Percentiles rank a stretch among this genome's conserved stretches.
Evolutionary conservation across 768 basidiomycete genomes (phyloP).

Genomic region (Hortiboletus flavorubellus): DNA sequence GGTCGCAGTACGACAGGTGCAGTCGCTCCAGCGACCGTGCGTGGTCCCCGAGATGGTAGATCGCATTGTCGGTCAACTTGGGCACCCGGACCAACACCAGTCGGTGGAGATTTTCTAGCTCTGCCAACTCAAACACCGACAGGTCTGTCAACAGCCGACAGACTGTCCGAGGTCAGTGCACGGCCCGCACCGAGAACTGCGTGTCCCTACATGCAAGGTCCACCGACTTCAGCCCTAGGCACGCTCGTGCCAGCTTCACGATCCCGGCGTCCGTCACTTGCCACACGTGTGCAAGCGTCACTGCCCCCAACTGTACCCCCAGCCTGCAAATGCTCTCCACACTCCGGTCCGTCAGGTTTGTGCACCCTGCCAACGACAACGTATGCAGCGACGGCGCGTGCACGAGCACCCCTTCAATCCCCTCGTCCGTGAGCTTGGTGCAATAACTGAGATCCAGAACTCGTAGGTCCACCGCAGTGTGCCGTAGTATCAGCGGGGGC

Average conservation of each 20-base stretch:
- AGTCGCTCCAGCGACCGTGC: slow-evolving; percentile 68
- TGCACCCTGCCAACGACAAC: slow-evolving; percentile 76
- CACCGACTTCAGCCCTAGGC: slow-evolving; percentile 71
- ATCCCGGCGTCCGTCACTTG: slow-evolving; percentile 79
- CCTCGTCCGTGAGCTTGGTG: slow-evolving; percentile 65
- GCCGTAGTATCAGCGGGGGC: slow-evolving; percentile 61
- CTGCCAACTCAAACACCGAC: slow-evolving; percentile 76
- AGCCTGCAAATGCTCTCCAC: slow-evolving; percentile 67
- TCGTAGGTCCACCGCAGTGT: slow-evolving; percentile 70
- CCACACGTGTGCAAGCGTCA: slow-evolving; percentile 77
- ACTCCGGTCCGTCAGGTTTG: slow-evolving; percentile 65
- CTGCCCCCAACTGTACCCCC: slow-evolving; percentile 70
- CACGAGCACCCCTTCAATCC: slow-evolving; percentile 67
- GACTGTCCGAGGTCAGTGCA: slow-evolving; percentile 43
- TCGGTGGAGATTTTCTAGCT: slow-evolving; percentile 63
- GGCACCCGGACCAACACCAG: slow-evolving; percentile 79
- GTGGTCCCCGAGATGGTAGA: slow-evolving; percentile 77
- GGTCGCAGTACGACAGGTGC: slow-evolving; percentile 84
- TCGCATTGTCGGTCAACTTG: slow-evolving; percentile 79
- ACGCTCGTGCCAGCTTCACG: slow-evolving; percentile 63
- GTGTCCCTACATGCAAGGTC: slow-evolving; percentile 76
- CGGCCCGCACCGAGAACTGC: slow-evolving; percentile 13
- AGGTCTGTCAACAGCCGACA: slow-evolving; percentile 83
- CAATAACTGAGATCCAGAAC: slow-evolving; percentile 77
- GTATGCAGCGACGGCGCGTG: slow-evolving; percentile 77